Base-by-base conservation (phyloP, 805 yeast species). In the Monosporozyma servazzii region DNA sequence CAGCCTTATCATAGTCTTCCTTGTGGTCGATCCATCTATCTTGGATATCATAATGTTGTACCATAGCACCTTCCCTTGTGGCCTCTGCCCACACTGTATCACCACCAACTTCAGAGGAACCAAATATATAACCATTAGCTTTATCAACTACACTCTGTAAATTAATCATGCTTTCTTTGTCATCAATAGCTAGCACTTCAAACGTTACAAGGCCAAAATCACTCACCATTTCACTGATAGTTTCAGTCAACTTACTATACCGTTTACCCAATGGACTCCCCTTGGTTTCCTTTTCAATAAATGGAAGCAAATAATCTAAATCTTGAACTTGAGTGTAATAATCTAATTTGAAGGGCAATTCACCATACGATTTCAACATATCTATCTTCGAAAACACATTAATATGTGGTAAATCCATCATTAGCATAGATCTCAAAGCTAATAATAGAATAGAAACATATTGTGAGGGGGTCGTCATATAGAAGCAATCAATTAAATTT, bases 31-130 rank as follows among this genome's bases (percentile, higher is more conserved):
- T 78, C 99, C 99, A 93, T 53, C 99, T 75, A 57, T 93, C 99
- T 58, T 93, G 99, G 4, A 88, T 79, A 64, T 90, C 96, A 6
- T 80, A 71, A 41, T 63, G 57, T 36, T 63, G 80, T 44, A 75
- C 66, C 45, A 74, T 67, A 10, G 86, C 81, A 40, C 90, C 83
- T 63, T 86, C 88, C 56, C 98, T 75, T 0, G 91, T 78, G 0
- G 96, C 96, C 59, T 91, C 96, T n/a, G 89, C 86, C 99, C 99
- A 93, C 1, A 93, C 81, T 0, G 91, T 80, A 63, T 93, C 99
- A n/a, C 98, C 99, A 2, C 97, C 96, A 7, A 91, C 75, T 59
- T 93, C 99, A 30, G 89, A 86, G 1, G 90, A 74, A 0, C 99
- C 99, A 71, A 88, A 88, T 58, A 86, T 77, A 64, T 93, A 93